A percentile compares a stretch with the other conserved stretches of the same genome.
Conservation (phyloP, 495 filamentous ascomycete genomes). For the Neurospora intermedia region DNA sequence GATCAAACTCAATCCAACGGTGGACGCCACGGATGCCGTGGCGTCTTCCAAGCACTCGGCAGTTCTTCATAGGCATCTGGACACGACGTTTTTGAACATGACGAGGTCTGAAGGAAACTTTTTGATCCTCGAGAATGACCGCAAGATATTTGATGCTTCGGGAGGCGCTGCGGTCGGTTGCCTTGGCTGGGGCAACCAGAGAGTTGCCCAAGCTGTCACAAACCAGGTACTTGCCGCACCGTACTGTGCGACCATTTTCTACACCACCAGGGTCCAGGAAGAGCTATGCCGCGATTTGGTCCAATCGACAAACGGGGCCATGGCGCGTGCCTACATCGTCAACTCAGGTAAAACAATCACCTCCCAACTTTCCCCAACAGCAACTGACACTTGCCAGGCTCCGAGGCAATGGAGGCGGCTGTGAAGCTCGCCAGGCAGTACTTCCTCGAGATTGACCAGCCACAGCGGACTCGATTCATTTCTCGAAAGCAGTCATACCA, state of each 20-base stretch:
- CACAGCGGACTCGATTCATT: constrained; percentile 47
- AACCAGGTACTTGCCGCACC: constrained; percentile 28
- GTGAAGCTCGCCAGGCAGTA: constrained; percentile 62
- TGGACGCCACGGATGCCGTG: neutral
- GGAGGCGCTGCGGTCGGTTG: constrained; percentile 45
- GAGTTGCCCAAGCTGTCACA: constrained; percentile 33
- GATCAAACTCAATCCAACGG: constrained; percentile 4
- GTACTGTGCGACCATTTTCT: constrained; percentile 37
- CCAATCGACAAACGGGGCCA: constrained; percentile 32
- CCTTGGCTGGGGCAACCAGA: constrained; percentile 37
- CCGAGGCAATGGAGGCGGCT: constrained; percentile 30
- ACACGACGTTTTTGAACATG: constrained; percentile 13
- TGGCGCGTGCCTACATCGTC: constrained; percentile 38
- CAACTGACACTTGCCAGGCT: constrained; percentile 26
- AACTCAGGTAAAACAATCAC: constrained; percentile 46
- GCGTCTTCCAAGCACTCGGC: constrained; percentile 15
- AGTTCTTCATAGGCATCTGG: constrained; percentile 26
- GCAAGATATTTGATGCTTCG: constrained; percentile 51
- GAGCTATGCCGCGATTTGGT: constrained; percentile 32
- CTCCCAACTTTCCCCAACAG: constrained; percentile 10
- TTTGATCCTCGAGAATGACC: constrained; percentile 44
- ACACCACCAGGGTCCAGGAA: constrained; percentile 29
- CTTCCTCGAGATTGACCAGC: constrained; percentile 41
- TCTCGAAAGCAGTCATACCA: constrained; percentile 63
- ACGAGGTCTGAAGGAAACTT: constrained; percentile 25